Evolutionary conservation across 2,329 filamentous ascomycete genomes (phyloP).

Genomic region (Xylariaceae sp.): DNA sequence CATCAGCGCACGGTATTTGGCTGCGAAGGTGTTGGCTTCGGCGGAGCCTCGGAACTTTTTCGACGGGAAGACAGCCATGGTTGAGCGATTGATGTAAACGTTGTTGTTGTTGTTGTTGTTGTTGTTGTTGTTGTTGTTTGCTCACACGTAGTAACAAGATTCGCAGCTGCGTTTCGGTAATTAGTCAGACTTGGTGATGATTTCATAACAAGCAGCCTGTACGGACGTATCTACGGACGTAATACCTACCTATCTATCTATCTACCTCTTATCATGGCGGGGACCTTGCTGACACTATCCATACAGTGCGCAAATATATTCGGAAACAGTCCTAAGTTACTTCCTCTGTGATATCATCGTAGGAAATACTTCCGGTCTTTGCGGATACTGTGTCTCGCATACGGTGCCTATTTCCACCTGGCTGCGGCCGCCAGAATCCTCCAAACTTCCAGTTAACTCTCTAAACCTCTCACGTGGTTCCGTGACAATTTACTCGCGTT

Average conservation of each 20-base stretch:
- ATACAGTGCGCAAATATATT: too few species aligned
- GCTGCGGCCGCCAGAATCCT: not conserved
- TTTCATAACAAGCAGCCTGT: not conserved
- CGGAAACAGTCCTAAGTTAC: too few species aligned
- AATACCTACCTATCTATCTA: too few species aligned
- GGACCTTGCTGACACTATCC: too few species aligned
- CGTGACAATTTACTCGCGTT: conserved; percentile 17
- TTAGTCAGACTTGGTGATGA: not conserved
- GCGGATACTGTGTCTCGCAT: not conserved
- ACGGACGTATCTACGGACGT: too few species aligned
- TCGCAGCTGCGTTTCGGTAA: not conserved
- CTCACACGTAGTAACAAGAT: too few species aligned
- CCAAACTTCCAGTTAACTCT: not conserved
- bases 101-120: not conserved
- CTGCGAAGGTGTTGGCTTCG: conserved; percentile 63
- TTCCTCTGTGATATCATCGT: too few species aligned
- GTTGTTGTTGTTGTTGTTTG: not conserved
- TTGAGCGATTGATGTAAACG: conserved; percentile 11
- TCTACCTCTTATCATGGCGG: too few species aligned
- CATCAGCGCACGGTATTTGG: conserved; percentile 70
- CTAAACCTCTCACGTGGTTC: conserved; percentile 18
- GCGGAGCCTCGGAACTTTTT: conserved; percentile 66
- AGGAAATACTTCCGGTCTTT: not conserved
- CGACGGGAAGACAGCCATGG: conserved; percentile 59
- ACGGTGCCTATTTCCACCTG: not conserved